phyloP scores from a whole-genome alignment of 352 stramenopile species.

The Phytophthora hibernalis region DNA sequence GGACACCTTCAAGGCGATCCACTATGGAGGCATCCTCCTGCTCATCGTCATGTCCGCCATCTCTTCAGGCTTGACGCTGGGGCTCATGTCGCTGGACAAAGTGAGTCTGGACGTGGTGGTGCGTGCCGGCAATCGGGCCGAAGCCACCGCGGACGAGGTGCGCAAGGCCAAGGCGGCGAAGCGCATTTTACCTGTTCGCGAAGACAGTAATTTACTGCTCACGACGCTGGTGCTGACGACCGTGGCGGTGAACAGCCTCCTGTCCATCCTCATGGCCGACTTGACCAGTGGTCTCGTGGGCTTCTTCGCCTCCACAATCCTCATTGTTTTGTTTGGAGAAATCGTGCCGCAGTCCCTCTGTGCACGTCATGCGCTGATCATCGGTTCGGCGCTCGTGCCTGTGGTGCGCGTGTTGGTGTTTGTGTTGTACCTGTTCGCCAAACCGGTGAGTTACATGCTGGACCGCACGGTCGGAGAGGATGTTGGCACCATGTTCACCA shows the following conservation, averaged over 20 bases:
- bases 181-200: conserved; percentile 89
- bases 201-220: conserved; percentile 96
- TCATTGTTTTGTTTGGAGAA: conserved; percentile 97
- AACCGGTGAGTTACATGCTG: conserved; percentile 92
- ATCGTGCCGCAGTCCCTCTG: conserved; percentile 94
- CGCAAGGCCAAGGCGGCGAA: conserved; percentile 59
- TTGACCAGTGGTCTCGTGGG: conserved; percentile 88
- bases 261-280: conserved; percentile 98
- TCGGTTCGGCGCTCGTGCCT: conserved; percentile 77
- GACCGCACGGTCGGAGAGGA: conserved; percentile 94
- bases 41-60: conserved; percentile 91
- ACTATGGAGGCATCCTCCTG: conserved; percentile 57
- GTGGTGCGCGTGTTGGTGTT: conserved; percentile 95
- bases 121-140: conserved; percentile 81
- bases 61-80: conserved; percentile 96
- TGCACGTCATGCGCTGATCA: conserved; percentile 91
- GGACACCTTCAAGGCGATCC: conserved; percentile 40
- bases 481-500: conserved; percentile 96
- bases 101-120: conserved; percentile 97
- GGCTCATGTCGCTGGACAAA: conserved; percentile 97
- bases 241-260: conserved; percentile 95
- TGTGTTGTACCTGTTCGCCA: conserved; percentile 91
- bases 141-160: conserved; percentile 64
- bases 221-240: conserved; percentile 98
- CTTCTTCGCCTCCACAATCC: conserved; percentile 94